phyloP scores from a whole-genome alignment of 73 alveolate species.

The Loxodes magnus region DNA sequence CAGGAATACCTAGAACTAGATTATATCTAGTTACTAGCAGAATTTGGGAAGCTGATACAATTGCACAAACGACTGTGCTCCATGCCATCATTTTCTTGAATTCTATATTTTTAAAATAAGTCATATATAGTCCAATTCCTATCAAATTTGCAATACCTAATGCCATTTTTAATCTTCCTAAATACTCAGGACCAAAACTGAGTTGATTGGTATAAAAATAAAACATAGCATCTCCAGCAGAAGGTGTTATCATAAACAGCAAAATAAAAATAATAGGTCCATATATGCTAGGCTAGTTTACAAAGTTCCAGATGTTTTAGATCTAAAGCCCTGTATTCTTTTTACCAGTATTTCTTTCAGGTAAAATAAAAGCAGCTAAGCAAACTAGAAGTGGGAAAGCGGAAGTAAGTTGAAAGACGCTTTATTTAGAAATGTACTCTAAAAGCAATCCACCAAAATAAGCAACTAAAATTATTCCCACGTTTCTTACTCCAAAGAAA shows the following conservation, averaged over 20 bases:
- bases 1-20: conserved; percentile 30
- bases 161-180: conserved; percentile 23
- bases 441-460: conserved; percentile 23
- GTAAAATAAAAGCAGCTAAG: neutral
- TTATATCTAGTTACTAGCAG: conserved; percentile 35
- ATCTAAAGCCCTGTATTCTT: neutral
- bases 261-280: conserved; percentile 40
- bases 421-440: conserved; percentile 11
- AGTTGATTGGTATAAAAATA: conserved; percentile 26
- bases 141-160: conserved; percentile 35
- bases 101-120: conserved; percentile 28
- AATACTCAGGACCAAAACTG: conserved; percentile 8
- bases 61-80: conserved; percentile 29
- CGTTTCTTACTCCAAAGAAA: conserved; percentile 35
- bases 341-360: conserved; percentile 4
- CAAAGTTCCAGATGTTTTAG: conserved; percentile 14
- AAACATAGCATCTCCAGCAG: conserved; percentile 37
- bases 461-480: conserved; percentile 25
- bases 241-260: conserved; percentile 46
- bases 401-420: conserved; percentile 33
- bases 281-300: conserved; percentile 22
- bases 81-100: conserved; percentile 35
- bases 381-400: conserved; percentile 18
- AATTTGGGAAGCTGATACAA: conserved; percentile 23
- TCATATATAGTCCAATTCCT: conserved; percentile 44